phyloP scores from a whole-genome alignment of 495 filamentous ascomycete species.

The Annulohypoxylon maeteangense region DNA sequence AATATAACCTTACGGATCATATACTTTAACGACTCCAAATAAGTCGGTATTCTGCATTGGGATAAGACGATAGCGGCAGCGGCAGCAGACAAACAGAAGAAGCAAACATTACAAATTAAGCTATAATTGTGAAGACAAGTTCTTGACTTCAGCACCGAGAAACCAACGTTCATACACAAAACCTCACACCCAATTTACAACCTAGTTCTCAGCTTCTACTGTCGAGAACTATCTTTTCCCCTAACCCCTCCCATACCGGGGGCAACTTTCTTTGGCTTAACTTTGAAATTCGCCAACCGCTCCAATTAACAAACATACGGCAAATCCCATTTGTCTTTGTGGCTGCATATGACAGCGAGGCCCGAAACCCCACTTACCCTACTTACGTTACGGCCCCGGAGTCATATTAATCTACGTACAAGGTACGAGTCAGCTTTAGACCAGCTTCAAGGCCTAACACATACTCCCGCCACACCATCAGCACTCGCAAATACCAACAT shows the following conservation, averaged over 20 bases:
- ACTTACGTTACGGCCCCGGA: neutral
- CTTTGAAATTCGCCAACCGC: constrained; percentile 8
- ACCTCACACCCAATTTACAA: constrained; percentile 8
- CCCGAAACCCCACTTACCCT: constrained; percentile 25
- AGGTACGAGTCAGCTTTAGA: constrained; percentile 4
- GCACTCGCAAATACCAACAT: neutral
- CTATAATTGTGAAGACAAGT: neutral
- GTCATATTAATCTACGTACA: constrained; percentile 11
- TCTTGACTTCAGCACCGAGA: neutral
- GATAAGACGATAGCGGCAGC: constrained; percentile 6
- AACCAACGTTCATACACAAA: neutral
- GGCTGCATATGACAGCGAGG: constrained; percentile 39
- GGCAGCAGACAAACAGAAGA: constrained; percentile 1
- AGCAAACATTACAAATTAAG: neutral
- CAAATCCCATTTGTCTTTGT: constrained; percentile 21
- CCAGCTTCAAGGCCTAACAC: neutral
- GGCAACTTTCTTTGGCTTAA: neutral
- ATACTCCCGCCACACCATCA: neutral
- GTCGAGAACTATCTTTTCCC: constrained; percentile 1
- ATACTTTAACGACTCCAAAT: constrained; percentile 1
- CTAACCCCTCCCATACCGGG: neutral
- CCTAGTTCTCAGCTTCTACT: neutral
- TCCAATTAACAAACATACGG: constrained; percentile 4
- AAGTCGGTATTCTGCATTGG: constrained; percentile 14
- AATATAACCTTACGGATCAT: neutral